Evolutionary conservation across 148 eudicot species (phyloP).

Genomic region (Spergularia bocconei): DNA sequence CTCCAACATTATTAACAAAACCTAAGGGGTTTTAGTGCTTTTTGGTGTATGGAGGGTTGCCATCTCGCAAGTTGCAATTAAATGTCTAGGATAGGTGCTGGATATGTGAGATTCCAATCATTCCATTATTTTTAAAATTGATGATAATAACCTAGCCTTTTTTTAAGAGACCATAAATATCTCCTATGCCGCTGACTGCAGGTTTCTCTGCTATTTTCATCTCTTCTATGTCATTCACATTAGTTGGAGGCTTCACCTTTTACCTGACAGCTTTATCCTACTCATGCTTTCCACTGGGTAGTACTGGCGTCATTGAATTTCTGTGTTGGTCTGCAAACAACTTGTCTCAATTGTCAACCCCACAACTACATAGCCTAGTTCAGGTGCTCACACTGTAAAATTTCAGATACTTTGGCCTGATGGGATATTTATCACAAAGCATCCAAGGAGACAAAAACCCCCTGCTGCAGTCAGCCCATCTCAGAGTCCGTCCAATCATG

Average conservation of each 20-base stretch:
- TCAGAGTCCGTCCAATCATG: conserved; percentile 36
- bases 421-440: conserved; percentile 93
- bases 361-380: neutral
- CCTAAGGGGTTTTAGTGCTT: neutral
- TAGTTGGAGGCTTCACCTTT: neutral
- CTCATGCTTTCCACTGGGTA: neutral
- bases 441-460: conserved; percentile 66
- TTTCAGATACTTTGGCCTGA: conserved; percentile 97
- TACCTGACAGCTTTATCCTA: neutral
- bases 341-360: neutral
- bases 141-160: neutral
- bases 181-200: neutral
- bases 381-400: conserved; percentile 5
- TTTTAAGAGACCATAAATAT: neutral
- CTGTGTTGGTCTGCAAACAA: neutral
- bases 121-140: neutral
- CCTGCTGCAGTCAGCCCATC: conserved; percentile 44
- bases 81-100: neutral
- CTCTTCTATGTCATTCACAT: neutral
- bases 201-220: neutral
- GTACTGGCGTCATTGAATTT: conserved; percentile 1
- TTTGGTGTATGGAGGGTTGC: neutral
- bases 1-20: neutral
- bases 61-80: neutral
- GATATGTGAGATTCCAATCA: neutral